A percentile compares a stretch with the other conserved stretches of the same genome.
phyloP scores from a whole-genome alignment of 352 stramenopile genomes.

The Pythium apleroticum region DNA sequence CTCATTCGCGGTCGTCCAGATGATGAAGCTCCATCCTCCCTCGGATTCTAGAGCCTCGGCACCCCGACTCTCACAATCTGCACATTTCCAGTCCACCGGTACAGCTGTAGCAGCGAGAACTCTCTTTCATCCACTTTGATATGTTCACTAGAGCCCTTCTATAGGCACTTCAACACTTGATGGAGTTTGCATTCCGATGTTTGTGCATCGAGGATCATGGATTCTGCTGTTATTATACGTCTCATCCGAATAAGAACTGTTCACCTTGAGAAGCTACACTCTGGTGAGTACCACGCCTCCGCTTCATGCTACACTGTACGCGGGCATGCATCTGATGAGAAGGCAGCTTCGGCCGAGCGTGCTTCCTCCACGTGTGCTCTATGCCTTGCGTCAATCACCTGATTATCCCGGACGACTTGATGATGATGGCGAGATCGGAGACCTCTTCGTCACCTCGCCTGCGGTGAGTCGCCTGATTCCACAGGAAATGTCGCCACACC shows the following conservation, averaged over 20 bases:
- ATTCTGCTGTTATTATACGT: too few relatives aligned
- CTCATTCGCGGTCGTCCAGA: background rate
- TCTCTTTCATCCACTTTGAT: background rate
- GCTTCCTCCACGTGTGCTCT: background rate
- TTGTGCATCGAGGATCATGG: too few relatives aligned
- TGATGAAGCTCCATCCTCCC: background rate
- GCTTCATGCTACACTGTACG: background rate
- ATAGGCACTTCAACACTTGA: too few relatives aligned
- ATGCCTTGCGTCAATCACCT: background rate
- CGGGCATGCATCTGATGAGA: too few relatives aligned
- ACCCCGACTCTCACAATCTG: background rate
- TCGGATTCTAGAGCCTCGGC: background rate
- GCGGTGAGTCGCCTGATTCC: background rate
- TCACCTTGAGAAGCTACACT: background rate
- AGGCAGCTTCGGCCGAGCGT: background rate
- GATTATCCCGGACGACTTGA: background rate
- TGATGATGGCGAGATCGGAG: slow-evolving; percentile 5
- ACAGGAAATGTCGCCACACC: background rate
- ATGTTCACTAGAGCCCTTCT: background rate
- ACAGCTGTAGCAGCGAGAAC: too few relatives aligned
- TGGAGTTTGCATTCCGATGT: too few relatives aligned
- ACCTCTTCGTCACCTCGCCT: slow-evolving; percentile 5
- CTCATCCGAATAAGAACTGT: too few relatives aligned
- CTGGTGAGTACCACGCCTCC: too few relatives aligned
- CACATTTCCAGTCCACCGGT: background rate